Evolutionary conservation across 2,329 filamentous ascomycete species (phyloP), one percentile per base, ranked within the genome.

Genomic region (Zelopaecilomyces penicillatus): DNA sequence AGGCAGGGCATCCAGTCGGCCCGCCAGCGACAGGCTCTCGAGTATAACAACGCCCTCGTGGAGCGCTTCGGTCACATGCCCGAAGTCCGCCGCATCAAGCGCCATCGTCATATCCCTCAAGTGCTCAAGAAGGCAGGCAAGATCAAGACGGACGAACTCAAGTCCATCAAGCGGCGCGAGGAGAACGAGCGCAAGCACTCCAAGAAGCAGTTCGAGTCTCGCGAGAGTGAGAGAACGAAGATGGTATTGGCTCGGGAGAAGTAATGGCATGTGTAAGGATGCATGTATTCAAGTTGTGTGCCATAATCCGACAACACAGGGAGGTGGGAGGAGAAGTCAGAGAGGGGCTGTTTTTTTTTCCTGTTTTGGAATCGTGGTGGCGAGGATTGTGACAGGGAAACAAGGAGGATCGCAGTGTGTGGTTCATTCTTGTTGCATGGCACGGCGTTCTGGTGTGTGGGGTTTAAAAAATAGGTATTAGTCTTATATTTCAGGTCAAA

Each of bases 171-270:
- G 80, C 76, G 87, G 56, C 82, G 82, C 55, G 87, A 95, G 59
- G 93, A 98, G 73, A 98, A 98, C 62, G 87, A 95, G 67, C 78
- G 93, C 53, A 88, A 87, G 65, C 91, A 98, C 65, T 85, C 81
- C 47, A 88, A 85, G 72, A 91, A 93, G 72, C 83, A 87, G 56
- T 80, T 84, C 55, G 73, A 83, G 63, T 78, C 79, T 64, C 73
- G 87, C 56, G 77, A 78, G 64, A 81, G 80, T 52, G 89, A 95
- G 69, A 80, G 93, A 61, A 89, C 97, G 68, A 96, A 96, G 78
- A 91, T 94, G 77, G 75, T 98, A 46, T 61, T 97, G 61, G 81
- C 82, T 26, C 68, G 66, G 52, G 74, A 80, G 56, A 74, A 79
- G 58, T 82, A 65, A 53, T 38, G 36, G 26, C 39, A 26, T 29